A percentile compares a stretch with the other conserved stretches of the same genome.
These are phyloP conservation scores for Pouteria glomerata DNA, from an alignment of 148 eudicot genomes.

Conservation along the genomic window DNA sequence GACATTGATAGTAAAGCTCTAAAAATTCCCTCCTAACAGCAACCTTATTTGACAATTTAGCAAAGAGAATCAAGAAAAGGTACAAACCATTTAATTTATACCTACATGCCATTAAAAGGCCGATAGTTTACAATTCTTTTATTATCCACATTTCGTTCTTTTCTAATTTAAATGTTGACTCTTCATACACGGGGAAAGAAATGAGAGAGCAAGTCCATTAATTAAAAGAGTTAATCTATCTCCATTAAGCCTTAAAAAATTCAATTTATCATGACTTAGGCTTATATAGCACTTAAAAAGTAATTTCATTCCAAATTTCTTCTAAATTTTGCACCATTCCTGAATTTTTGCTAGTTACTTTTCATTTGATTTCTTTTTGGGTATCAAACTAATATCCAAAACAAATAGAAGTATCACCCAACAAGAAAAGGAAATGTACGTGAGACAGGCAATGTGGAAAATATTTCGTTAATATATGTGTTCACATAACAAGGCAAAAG, in stretches of 20 bases:
- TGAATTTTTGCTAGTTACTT: background rate
- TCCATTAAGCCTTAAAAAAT: background rate
- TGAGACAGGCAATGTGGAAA: background rate
- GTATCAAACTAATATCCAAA: background rate
- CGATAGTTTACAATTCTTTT: background rate
- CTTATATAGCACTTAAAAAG: background rate
- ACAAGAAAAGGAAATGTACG: background rate
- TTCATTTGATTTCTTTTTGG: background rate
- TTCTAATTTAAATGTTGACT: background rate
- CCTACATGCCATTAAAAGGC: too few relatives aligned
- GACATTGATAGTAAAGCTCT: background rate
- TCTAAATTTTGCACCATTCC: too few relatives aligned
- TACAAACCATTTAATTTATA: background rate
- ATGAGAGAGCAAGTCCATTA: background rate
- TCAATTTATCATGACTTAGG: background rate
- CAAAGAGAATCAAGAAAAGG: conserved; percentile 8
- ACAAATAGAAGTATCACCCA: background rate
- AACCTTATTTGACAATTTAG: background rate
- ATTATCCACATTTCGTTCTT: background rate
- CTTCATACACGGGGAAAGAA: background rate
- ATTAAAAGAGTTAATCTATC: too few relatives aligned
- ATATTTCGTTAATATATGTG: background rate
- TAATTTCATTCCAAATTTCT: background rate
- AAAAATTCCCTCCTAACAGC: background rate
- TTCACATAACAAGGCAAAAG: background rate